Evolutionary conservation across 352 stramenopile genomes (phyloP).

Genomic region (Pythium oligandrum): DNA sequence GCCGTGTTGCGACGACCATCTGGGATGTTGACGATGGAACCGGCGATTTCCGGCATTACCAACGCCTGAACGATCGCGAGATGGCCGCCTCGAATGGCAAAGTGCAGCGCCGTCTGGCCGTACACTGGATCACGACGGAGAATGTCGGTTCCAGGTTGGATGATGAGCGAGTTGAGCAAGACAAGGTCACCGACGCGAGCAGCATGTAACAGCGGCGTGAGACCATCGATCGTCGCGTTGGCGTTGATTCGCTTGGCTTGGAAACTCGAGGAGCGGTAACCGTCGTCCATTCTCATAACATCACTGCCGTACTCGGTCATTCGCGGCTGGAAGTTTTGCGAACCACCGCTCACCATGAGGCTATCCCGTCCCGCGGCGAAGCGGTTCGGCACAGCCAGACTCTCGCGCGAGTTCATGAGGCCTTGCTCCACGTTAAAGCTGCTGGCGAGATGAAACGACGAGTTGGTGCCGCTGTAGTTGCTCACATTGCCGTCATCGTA

Average conservation of each 20-base stretch:
- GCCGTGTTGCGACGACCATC: conserved; percentile 64
- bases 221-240: conserved; percentile 37
- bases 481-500: conserved; percentile 8
- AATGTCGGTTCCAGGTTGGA: conserved; percentile 66
- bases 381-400: conserved; percentile 19
- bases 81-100: conserved; percentile 61
- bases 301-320: conserved; percentile 60
- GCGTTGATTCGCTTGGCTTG: conserved; percentile 24
- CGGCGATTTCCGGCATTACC: conserved; percentile 54
- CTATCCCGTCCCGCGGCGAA: conserved; percentile 1
- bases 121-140: conserved; percentile 60
- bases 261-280: conserved; percentile 29
- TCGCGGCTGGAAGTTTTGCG: conserved; percentile 14
- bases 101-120: conserved; percentile 65
- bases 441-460: conserved; percentile 19
- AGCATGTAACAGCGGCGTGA: conserved; percentile 63
- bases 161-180: conserved; percentile 60
- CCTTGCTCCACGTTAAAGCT: conserved; percentile 65
- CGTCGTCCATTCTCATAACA: conserved; percentile 73
- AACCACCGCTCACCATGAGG: not conserved
- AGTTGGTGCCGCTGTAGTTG: conserved; percentile 8
- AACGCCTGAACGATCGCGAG: conserved; percentile 61
- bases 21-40: conserved; percentile 65
- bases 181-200: conserved; percentile 58
- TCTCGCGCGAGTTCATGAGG: conserved; percentile 42